phyloP scores from a whole-genome alignment of 2,329 filamentous ascomycete genomes.

The Fusarium caatingaense region DNA sequence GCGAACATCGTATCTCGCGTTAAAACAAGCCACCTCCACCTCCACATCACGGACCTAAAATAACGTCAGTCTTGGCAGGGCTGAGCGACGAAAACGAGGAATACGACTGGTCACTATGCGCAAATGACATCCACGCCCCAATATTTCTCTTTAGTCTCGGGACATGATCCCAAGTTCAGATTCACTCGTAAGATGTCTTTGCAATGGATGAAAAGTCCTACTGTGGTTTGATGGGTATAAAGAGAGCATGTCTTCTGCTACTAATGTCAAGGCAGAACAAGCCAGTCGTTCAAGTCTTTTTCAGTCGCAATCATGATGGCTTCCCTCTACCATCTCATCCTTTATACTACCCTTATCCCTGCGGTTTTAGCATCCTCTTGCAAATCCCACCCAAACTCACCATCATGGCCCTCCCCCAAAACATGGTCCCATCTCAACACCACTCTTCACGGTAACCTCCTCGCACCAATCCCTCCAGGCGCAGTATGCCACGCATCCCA shows the following conservation, averaged over 20 bases:
- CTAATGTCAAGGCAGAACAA: too few species aligned
- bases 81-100: constrained; percentile 31
- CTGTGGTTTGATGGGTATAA: constrained; percentile 9
- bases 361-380: constrained; percentile 46
- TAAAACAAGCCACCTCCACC: constrained; percentile 18
- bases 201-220: not conserved
- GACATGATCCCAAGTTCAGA: constrained; percentile 26
- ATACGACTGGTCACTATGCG: constrained; percentile 23
- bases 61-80: constrained; percentile 18
- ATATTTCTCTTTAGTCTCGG: constrained; percentile 26
- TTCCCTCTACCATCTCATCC: not conserved
- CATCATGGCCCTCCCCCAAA: constrained; percentile 59
- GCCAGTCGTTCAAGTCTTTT: too few species aligned
- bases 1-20: constrained; percentile 18
- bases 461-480: constrained; percentile 55
- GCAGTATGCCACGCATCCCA: constrained; percentile 46
- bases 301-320: constrained; percentile 18
- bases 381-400: constrained; percentile 60
- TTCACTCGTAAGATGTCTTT: not conserved
- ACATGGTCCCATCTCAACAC: constrained; percentile 61
- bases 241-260: not conserved
- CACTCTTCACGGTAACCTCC: constrained; percentile 56
- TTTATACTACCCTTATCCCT: not conserved
- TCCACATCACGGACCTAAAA: constrained; percentile 2
- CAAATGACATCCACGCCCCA: constrained; percentile 7